A percentile compares a stretch with the other conserved stretches of the same genome.
Evolutionary conservation across 2,329 filamentous ascomycete genomes (phyloP).

Genomic region (Arthrocladium fulminans): DNA sequence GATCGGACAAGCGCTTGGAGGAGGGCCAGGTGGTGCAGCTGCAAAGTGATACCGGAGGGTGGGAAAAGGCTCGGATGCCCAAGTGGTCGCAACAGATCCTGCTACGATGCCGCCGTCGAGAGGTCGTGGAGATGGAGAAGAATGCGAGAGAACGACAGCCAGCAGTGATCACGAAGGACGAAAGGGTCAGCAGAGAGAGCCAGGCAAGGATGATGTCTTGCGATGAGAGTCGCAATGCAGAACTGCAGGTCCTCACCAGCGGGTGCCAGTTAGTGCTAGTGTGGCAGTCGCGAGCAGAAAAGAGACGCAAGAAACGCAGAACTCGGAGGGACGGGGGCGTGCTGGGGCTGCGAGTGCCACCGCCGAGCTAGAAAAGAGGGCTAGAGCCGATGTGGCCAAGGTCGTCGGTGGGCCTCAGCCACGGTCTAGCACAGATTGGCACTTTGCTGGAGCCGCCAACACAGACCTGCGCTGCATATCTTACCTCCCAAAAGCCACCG

Average conservation of each 20-base stretch:
- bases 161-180: no score
- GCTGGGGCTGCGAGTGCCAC: background rate
- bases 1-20: background rate
- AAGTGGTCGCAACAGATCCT: no score
- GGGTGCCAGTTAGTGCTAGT: background rate
- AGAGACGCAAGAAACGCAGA: background rate
- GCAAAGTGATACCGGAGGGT: background rate
- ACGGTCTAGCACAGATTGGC: no score
- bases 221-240: no score
- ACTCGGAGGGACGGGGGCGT: background rate
- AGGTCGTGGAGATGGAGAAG: no score
- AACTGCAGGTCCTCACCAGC: background rate
- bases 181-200: no score
- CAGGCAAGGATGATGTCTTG: no score
- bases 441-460: background rate
- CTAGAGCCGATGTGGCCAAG: background rate
- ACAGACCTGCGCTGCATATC: background rate
- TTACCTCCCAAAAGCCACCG: no score
- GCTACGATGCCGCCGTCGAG: no score
- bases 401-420: background rate
- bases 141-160: no score
- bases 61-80: no score
- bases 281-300: background rate
- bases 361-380: background rate
- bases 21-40: background rate